Evolutionary conservation across 2,329 filamentous ascomycete genomes (phyloP).

Genomic region (Verticillium alfalfae): DNA sequence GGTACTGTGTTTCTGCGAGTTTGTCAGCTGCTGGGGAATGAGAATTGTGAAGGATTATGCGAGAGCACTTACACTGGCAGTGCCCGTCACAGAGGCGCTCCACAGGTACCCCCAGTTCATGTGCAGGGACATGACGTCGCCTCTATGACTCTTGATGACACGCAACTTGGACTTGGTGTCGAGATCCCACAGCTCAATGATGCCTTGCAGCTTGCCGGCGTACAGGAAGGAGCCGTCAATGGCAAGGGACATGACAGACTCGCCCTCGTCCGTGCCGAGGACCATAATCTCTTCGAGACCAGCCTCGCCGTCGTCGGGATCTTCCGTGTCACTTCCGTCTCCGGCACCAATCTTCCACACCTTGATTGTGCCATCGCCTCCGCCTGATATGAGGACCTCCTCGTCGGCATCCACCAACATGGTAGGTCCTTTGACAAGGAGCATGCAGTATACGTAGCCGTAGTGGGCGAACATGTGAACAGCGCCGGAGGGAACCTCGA

Average conservation of each 20-base stretch:
- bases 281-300: conserved; percentile 66
- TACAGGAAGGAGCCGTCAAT: conserved; percentile 91
- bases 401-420: conserved; percentile 64
- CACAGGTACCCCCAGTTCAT: conserved; percentile 82
- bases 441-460: conserved; percentile 96
- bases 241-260: conserved; percentile 70
- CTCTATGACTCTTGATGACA: conserved; percentile 74
- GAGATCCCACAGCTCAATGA: conserved; percentile 94
- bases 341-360: conserved; percentile 66
- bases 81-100: conserved; percentile 85
- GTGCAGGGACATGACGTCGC: conserved; percentile 80
- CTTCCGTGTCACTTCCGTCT: conserved; percentile 8
- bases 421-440: conserved; percentile 67
- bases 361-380: conserved; percentile 90
- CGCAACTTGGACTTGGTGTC: conserved; percentile 88
- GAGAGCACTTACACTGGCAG: conserved; percentile 60
- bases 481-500: conserved; percentile 78
- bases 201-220: conserved; percentile 78
- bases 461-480: conserved; percentile 88
- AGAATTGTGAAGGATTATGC: background rate
- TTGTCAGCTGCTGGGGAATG: background rate
- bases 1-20: conserved; percentile 56
- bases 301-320: conserved; percentile 47
- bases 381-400: conserved; percentile 84
- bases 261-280: conserved; percentile 54